Conservation (phyloP, 225 moss, liverwort and hornwort species). For the Sphagnum contortum region DNA sequence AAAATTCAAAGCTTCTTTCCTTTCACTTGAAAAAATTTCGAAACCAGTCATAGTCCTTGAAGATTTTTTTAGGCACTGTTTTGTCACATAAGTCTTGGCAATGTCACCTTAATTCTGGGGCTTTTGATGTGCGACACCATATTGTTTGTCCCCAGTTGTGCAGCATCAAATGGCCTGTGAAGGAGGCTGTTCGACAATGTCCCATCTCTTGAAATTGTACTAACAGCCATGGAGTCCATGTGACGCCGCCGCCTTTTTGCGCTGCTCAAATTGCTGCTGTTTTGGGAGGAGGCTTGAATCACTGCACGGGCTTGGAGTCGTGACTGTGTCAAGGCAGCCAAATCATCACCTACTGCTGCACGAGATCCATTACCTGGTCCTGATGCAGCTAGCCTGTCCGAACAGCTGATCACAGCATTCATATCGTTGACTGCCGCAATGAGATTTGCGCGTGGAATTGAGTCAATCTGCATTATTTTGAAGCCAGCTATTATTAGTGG, state of each 20-base stretch:
- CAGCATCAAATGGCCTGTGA: slow-evolving; percentile 38
- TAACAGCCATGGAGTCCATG: slow-evolving; percentile 67
- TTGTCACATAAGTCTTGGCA: background rate
- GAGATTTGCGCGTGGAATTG: slow-evolving; percentile 29
- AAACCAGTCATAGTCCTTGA: too few species aligned
- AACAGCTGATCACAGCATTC: slow-evolving; percentile 68
- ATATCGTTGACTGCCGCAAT: slow-evolving; percentile 72
- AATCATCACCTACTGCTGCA: slow-evolving; percentile 91
- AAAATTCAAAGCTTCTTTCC: too few species aligned
- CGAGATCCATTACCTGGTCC: slow-evolving; percentile 89
- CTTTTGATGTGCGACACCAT: slow-evolving; percentile 53
- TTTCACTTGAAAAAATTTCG: too few species aligned
- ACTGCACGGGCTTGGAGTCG: slow-evolving; percentile 50
- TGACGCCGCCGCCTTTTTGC: slow-evolving; percentile 39
- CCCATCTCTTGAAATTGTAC: slow-evolving; percentile 59
- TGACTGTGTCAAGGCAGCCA: slow-evolving; percentile 66
- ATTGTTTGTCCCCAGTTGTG: slow-evolving; percentile 18
- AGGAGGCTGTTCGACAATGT: slow-evolving; percentile 46
- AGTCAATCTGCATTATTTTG: slow-evolving; percentile 46
- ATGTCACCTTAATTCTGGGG: slow-evolving; percentile 59
- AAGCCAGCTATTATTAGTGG: too few species aligned
- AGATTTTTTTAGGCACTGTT: too few species aligned
- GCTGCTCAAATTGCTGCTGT: slow-evolving; percentile 13
- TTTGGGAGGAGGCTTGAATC: slow-evolving; percentile 22
- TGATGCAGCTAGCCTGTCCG: slow-evolving; percentile 79